These are phyloP conservation scores for Pyricularia sp. DNA, from an alignment of 2,329 filamentous ascomycete genomes.

Conservation along the genomic window DNA sequence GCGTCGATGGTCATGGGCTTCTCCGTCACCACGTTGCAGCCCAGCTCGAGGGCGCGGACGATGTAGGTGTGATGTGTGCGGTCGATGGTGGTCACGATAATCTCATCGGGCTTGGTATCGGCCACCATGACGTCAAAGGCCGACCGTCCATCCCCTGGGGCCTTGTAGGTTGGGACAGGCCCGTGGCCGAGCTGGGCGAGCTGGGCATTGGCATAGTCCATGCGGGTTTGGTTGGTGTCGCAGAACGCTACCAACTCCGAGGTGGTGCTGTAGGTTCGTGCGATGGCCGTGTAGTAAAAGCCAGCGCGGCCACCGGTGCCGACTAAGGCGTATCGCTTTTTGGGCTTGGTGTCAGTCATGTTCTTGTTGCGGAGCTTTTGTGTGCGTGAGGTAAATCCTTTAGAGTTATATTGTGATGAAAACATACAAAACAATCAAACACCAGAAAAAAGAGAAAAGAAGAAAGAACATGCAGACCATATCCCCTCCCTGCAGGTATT, in stretches of 20 bases:
- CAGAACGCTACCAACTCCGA: conserved; percentile 46
- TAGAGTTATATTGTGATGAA: too few species aligned
- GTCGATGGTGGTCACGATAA: conserved; percentile 56
- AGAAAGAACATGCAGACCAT: too few species aligned
- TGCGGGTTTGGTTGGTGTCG: conserved; percentile 51
- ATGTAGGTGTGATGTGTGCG: conserved; percentile 53
- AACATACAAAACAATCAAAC: too few species aligned
- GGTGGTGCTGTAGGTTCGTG: conserved; percentile 37
- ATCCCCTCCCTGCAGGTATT: too few species aligned
- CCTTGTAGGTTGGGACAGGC: conserved; percentile 40
- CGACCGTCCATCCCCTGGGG: conserved; percentile 19
- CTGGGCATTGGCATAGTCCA: conserved; percentile 44
- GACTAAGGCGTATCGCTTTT: conserved; percentile 44
- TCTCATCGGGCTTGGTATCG: conserved; percentile 47
- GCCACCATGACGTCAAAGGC: conserved; percentile 50
- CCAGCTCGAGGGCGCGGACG: conserved; percentile 46
- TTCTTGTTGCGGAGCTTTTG: neutral
- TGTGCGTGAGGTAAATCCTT: neutral
- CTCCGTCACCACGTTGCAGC: conserved; percentile 52
- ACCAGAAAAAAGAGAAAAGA: too few species aligned
- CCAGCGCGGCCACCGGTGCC: conserved; percentile 49
- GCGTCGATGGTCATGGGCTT: conserved; percentile 58
- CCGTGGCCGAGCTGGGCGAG: conserved; percentile 35
- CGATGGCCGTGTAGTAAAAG: conserved; percentile 52
- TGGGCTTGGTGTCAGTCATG: neutral